Conservation (phyloP, 1,284 basidiomycete genomes). For the Trametes polyzona region DNA sequence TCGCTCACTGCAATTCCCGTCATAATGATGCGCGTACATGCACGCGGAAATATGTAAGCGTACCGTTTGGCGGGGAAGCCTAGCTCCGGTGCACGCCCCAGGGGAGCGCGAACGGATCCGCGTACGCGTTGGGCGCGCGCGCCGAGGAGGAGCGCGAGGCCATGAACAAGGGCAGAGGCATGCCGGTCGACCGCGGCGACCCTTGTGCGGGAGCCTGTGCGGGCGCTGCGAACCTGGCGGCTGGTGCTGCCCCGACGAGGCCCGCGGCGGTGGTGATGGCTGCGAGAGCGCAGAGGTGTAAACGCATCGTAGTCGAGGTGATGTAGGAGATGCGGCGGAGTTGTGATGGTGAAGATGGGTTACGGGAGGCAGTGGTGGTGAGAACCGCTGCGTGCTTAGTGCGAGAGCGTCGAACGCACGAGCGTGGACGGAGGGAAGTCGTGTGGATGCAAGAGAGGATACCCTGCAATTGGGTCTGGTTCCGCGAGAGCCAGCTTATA, state of each 20-base stretch:
- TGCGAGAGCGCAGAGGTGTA: neutral
- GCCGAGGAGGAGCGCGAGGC: conserved; percentile 7
- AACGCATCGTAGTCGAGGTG: neutral
- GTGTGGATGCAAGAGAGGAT: too few relatives aligned
- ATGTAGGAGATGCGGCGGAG: neutral
- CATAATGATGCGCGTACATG: too few relatives aligned
- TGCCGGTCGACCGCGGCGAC: too few relatives aligned
- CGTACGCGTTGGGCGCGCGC: conserved; percentile 8
- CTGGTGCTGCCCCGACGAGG: too few relatives aligned
- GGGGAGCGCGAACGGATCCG: conserved; percentile 11
- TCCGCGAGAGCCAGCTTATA: too few relatives aligned
- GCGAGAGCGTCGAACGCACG: neutral
- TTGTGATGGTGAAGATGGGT: neutral
- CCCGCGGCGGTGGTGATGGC: neutral
- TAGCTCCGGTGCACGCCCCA: conserved; percentile 4
- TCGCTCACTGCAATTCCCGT: too few relatives aligned
- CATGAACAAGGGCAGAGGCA: conserved; percentile 12
- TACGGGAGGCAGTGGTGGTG: too few relatives aligned
- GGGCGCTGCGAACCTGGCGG: too few relatives aligned
- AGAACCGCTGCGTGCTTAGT: too few relatives aligned
- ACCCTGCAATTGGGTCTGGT: too few relatives aligned
- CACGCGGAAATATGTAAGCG: neutral
- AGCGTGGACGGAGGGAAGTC: neutral
- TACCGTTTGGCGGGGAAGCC: neutral
- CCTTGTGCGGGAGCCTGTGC: neutral